Evolutionary conservation across 495 filamentous ascomycete species (phyloP), one percentile per base, ranked within the genome.

Genomic region (Trichocladium antarcticum): DNA sequence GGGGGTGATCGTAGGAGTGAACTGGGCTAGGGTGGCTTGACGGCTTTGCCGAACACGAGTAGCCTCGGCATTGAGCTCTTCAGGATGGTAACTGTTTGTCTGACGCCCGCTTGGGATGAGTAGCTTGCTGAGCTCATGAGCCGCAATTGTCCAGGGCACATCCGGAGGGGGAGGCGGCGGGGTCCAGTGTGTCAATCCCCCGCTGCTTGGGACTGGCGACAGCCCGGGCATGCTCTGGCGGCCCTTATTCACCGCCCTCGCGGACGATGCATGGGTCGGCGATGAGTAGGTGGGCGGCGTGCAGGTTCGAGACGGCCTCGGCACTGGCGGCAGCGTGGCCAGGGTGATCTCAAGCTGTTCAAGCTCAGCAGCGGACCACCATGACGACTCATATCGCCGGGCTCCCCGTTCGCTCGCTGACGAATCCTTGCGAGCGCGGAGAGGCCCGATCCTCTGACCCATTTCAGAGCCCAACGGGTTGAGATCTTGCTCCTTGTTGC

Each of bases 81-180:
- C 81, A 6, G 75, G 72, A n/a, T 68, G 81, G 58, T 73, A 87
- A 65, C 87, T 94, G 20, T 63, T 71, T 0, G 81, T 86, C 62
- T 85, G 77, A 9, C 86, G 74, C 53, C 79, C 68, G 9, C 66
- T 68, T 1, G 92, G 92, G 41, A 95, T 84, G 21, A 97, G 76
- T 5, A 89, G 63, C 60, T 87, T 89, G 56, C 79, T 85, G 14
- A 96, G 63, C 58, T 95, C 89, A 57, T 81, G 74, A 0, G 87
- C 73, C 12, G 87, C 87, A 35, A 81, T 78, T 1, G 83, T 80
- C 92, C 93, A 97, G 35, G 80, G 72, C 0, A 96, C 82, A 21
- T 87, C 81, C 6, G 87, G 85, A 1, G 83, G 74, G 20, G 84
- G 81, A 3, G 81, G 78, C n/a, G 76, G 68, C 54, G 59, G 74